A percentile compares a stretch with the other conserved stretches of the same genome.
These are phyloP conservation scores for Crotalaria pallida DNA, from an alignment of 306 rosid species.

Conservation along the genomic window DNA sequence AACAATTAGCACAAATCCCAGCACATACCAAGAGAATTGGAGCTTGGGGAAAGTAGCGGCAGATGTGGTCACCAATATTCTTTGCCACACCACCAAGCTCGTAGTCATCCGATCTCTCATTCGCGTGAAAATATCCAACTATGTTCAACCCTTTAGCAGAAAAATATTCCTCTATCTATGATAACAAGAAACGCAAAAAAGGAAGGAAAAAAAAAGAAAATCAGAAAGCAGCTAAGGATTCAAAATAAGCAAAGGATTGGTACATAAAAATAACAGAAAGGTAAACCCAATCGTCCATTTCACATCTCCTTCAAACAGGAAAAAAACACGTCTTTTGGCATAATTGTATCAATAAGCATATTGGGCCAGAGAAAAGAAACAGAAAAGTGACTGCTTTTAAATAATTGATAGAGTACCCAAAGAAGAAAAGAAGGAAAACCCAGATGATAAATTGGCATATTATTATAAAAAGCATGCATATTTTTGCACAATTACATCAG, in stretches of 20 bases:
- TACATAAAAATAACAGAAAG: neutral
- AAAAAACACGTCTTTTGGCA: neutral
- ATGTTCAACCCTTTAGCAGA: conserved; percentile 66
- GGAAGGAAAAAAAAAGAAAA: neutral
- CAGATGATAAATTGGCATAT: neutral
- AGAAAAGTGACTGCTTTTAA: too few relatives aligned
- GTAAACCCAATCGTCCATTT: neutral
- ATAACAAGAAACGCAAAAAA: conserved; percentile 12
- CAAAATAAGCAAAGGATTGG: neutral
- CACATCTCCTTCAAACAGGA: neutral
- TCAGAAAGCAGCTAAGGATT: neutral
- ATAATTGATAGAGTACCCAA: neutral
- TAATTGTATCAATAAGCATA: neutral
- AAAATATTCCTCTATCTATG: conserved; percentile 78
- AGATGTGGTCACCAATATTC: conserved; percentile 83
- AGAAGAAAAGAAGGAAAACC: neutral
- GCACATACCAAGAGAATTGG: conserved; percentile 68
- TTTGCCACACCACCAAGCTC: conserved; percentile 76
- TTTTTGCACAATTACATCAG: neutral
- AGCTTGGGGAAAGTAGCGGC: conserved; percentile 83
- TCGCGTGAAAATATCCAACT: conserved; percentile 91
- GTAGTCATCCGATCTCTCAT: conserved; percentile 84
- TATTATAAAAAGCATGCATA: neutral
- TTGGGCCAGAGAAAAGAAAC: neutral
- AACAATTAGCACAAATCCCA: neutral